Base-by-base conservation (phyloP, 768 basidiomycete species). In the Trametes gibbosa region DNA sequence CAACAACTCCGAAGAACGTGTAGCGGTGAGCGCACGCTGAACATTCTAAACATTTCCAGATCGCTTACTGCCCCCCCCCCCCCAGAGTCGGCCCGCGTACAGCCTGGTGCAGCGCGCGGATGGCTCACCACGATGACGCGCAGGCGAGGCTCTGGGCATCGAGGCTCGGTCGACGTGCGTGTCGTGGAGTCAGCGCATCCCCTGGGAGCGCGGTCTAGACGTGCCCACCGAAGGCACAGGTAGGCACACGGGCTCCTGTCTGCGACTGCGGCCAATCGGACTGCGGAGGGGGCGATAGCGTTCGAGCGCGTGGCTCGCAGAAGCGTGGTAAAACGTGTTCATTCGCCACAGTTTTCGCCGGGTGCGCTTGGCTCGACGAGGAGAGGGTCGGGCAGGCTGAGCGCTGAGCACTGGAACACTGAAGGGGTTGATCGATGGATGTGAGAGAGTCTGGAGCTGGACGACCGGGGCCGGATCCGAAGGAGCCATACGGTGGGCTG, bases 101-200 rank as follows among this genome's bases (percentile, higher is more conserved):
- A 32, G 52, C 29, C 27, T n/a, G 8, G 29, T 32, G 29, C 29
- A 32, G 52, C 29, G 41, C 27, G 8, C 41, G 13, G 14, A 10
- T n/a, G 9, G 32, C 45, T 54, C 53, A 54, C 35, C 53, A 39
- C 14, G 37, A 24, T 56, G 45, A 47, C 54, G 46, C 34, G 50
- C 50, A 9, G 21, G 34, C 35, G 35, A 50, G 13, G 41, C 37
- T n/a, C 53, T 47, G 45, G 53, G 32, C 43, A 42, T 46, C 21
- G 43, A 19, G 37, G 39, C 39, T 40, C 47, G 47, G 47, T 29
- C 46, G 32, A 49, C 34, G 37, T 32, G 14, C 21, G 14, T 16
- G 17, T 12, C 10, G 53, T 55, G 54, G 55, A 56, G 55, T 41
- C 55, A 55, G 47, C 39, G 55, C 39, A 39, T 40, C n/a, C 37